Base-by-base conservation (phyloP, 2,329 filamentous ascomycete species). In the Ilyonectria mors-panacis region DNA sequence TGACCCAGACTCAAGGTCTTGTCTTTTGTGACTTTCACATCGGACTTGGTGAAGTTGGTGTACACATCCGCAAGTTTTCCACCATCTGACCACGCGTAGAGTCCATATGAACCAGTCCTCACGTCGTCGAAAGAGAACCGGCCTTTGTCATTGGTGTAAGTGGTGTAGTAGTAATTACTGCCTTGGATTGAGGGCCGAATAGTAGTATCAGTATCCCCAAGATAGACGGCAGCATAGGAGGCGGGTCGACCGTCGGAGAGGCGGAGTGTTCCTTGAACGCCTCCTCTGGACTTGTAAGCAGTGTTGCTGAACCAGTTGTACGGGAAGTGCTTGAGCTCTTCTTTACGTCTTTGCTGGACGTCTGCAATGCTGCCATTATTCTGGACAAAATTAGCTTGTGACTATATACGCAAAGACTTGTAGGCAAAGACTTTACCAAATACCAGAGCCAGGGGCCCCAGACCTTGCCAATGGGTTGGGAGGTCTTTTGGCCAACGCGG, bases 161-260 rank as follows among this genome's bases (percentile, higher is more conserved):
- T 60, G 13, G 65, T 67, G 26, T 67, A 67, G 44, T 67, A 65
- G 2, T 67, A 67, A 44, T 65, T 61, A 39, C 73, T 75, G 30
- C 75, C 75, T 48, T 76, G 73, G 3, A 67, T 19, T 17, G 65
- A 67, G 30, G 65, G 65, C 13, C 65, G 65, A 17, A 37, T 57
- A 12, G 42, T 37, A 8, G 61, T 67, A 17, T 67, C 35, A 2
- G 50, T 23, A 12, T 67, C 65, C 1, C 65, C 65, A 1, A 67
- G 65, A 35, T 50, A 67, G 21, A 67, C 56, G 19, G 65, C 65
- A 30, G 65, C 56, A 19, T 67, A 51, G 15, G 65, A 60, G 12
- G 65, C 65, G 15, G 37, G 39, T 28, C 65, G 65, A 17, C 65
- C 65, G 28, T 67, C 65, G 19, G 65, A 67, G 48, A 67, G 65